Evolutionary conservation across 768 basidiomycete species (phyloP).

Genomic region (Daedaleopsis sinensis): DNA sequence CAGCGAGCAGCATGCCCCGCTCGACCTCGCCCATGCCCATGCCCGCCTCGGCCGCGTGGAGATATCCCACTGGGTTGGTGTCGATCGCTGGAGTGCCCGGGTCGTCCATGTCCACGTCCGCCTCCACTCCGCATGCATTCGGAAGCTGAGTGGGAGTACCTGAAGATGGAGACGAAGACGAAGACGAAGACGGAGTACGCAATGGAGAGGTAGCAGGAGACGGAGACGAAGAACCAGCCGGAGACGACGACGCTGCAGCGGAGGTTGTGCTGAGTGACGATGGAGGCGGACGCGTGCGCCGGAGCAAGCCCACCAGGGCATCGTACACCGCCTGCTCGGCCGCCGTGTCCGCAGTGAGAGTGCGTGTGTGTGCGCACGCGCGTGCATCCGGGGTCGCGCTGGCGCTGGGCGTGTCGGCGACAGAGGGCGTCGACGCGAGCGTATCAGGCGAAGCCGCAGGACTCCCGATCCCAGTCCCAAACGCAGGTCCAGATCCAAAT

Average conservation of each 20-base stretch:
- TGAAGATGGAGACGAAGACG: too few relatives aligned
- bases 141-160: too few relatives aligned
- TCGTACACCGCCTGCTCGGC: conserved; percentile 20
- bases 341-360: not conserved
- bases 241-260: not conserved
- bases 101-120: not conserved
- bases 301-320: conserved; percentile 23
- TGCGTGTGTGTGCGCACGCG: not conserved
- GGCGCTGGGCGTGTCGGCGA: not conserved
- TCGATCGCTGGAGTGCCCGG: not conserved
- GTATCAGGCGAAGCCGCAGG: not conserved
- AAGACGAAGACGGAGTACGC: too few relatives aligned
- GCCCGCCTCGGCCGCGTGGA: not conserved
- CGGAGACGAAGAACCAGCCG: not conserved
- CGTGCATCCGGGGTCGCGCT: not conserved
- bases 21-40: conserved; percentile 25
- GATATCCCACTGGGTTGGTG: not conserved
- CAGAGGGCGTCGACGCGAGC: not conserved
- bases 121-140: too few relatives aligned
- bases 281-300: conserved; percentile 2
- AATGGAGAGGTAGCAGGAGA: too few relatives aligned
- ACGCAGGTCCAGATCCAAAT: not conserved
- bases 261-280: not conserved
- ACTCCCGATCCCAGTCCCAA: not conserved
- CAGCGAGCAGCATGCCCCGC: conserved; percentile 31